Base-by-base conservation (phyloP, 1,284 basidiomycete species). In the Chiua sp. region DNA sequence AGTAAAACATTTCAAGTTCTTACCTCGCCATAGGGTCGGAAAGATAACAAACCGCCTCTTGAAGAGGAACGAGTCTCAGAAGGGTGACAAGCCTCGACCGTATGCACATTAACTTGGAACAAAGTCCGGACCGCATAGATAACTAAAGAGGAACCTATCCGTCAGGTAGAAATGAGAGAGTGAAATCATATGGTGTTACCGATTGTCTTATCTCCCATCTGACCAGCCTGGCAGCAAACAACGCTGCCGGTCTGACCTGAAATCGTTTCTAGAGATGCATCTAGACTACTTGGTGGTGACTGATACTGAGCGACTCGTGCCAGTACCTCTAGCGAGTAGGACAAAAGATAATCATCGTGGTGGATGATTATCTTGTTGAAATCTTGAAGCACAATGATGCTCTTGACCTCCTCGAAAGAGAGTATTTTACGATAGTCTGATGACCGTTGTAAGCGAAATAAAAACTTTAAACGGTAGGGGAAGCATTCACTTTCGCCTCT, bases 271-370 rank as follows among this genome's bases (percentile, higher is more conserved):
- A 79, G 73, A 3, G 86, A 83, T 1, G 82, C 80, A 7, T 82
- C 80, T 33, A 92, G 71, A 11, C 77, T 77, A 57, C 79, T 76
- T 10, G 74, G 65, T 33, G 82, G 75, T 0, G 80, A 72, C 56
- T 82, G 76, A 2, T 82, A 83, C 28, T 81, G 75, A 16, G 81
- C 81, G 10, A 88, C 80, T 28, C 85, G 84, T 2, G 82, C 85
- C 51, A 93, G 75, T 23, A 86, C 72, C 61, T 91, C 88, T n/a
- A 92, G 79, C 1, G 90, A 86, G 68, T 90, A 92, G 2, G 88
- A 81, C 37, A 83, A 65, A 5, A 93, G 73, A 2, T 79, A 78
- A n/a, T 73, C 75, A 50, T 90, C 86, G 23, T 80, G 78, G 35
- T 87, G 84, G 3, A 93, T 78, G 33, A 93, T 70, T 56, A 93